A percentile compares a stretch with the other conserved stretches of the same genome.
Evolutionary conservation across 2,329 filamentous ascomycete species (phyloP).

Genomic region (Nemania abortiva): DNA sequence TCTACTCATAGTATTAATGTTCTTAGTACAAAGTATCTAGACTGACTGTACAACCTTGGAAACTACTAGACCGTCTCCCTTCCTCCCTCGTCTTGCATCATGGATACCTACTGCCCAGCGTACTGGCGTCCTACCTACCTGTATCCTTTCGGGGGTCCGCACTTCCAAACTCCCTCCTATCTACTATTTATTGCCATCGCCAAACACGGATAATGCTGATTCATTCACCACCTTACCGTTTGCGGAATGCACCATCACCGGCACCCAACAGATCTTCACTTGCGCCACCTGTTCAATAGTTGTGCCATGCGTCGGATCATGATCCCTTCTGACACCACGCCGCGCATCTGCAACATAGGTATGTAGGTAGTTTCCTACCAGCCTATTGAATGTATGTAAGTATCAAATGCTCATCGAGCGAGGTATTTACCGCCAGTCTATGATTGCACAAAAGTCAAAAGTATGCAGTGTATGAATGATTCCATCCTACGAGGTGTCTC

Average conservation of each 20-base stretch:
- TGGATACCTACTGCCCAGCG: too few species aligned
- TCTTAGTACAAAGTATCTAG: too few species aligned
- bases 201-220: slow-evolving; percentile 36
- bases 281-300: slow-evolving; percentile 5
- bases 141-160: slow-evolving; percentile 24
- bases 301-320: neutral
- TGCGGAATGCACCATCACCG: slow-evolving; percentile 33
- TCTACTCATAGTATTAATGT: neutral
- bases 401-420: too few species aligned
- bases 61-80: neutral
- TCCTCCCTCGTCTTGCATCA: neutral
- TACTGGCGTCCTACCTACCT: slow-evolving; percentile 8
- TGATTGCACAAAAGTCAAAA: neutral
- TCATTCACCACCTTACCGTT: slow-evolving; percentile 39
- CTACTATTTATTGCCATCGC: slow-evolving; percentile 22
- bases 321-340: neutral
- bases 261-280: slow-evolving; percentile 18
- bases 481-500: slow-evolving; percentile 8
- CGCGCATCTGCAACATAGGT: neutral
- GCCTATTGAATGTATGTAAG: neutral
- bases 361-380: neutral
- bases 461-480: neutral
- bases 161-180: slow-evolving; percentile 14
- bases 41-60: too few species aligned
- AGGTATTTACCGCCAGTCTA: neutral